Percentiles rank a stretch among this genome's conserved stretches.
These are phyloP conservation scores for Corymbia citriodora DNA, from an alignment of 441 rosid genomes.

Conservation along the genomic window DNA sequence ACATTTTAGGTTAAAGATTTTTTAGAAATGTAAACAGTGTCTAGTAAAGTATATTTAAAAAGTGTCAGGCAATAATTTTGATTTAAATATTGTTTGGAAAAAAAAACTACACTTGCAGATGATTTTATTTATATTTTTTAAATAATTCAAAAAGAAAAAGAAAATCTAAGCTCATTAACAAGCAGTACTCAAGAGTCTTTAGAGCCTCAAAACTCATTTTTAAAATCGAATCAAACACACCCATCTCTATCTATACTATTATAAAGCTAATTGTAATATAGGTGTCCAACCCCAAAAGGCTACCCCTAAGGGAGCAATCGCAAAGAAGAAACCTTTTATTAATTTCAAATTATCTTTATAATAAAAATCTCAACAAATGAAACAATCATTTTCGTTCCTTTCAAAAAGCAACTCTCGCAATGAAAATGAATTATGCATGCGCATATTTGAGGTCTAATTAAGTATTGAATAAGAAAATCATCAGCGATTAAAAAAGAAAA, in stretches of 20 bases:
- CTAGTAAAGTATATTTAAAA: background rate
- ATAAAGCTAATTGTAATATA: background rate
- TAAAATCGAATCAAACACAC: background rate
- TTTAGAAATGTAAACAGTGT: background rate
- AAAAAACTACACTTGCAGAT: background rate
- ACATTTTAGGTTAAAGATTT: background rate
- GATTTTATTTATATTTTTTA: background rate
- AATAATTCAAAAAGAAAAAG: background rate
- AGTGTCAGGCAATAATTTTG: background rate
- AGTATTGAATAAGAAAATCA: background rate
- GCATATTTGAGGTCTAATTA: background rate
- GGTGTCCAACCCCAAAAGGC: background rate
- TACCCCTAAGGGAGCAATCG: background rate
- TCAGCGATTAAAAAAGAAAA: background rate
- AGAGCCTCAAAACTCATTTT: background rate
- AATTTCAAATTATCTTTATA: background rate
- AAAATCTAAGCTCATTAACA: background rate
- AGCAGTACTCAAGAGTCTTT: fast-evolving
- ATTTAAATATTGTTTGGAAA: background rate
- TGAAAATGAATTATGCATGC: background rate
- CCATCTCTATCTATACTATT: background rate
- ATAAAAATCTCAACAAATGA: too few species aligned
- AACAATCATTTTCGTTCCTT: background rate
- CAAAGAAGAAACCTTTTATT: background rate
- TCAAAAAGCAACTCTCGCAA: background rate